Evolutionary conservation across 805 yeast species (phyloP).

Genomic region (Candida endomychidarum): DNA sequence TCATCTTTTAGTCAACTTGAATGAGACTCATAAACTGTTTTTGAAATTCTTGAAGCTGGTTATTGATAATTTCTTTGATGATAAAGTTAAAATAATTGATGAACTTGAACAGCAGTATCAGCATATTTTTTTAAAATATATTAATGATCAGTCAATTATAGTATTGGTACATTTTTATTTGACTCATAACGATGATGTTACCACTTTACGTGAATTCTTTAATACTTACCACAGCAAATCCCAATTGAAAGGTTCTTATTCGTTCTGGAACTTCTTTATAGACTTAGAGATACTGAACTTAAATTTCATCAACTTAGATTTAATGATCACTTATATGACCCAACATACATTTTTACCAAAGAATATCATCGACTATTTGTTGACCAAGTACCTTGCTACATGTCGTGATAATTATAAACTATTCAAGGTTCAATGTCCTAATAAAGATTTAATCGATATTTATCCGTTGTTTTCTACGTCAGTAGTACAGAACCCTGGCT

Average conservation of each 20-base stretch:
- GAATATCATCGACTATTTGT: slow-evolving; percentile 38
- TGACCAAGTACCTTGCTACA: slow-evolving; percentile 21
- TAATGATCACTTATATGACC: slow-evolving; percentile 47
- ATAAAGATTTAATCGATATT: background rate
- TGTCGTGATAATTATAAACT: slow-evolving; percentile 2
- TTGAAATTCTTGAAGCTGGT: background rate
- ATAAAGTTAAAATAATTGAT: background rate
- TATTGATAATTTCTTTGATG: slow-evolving; percentile 6
- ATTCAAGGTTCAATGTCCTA: slow-evolving; percentile 1
- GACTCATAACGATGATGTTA: slow-evolving; percentile 18
- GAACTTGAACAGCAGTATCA: slow-evolving; percentile 3
- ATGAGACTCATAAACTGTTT: background rate
- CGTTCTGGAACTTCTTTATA: slow-evolving; percentile 60
- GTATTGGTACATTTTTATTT: slow-evolving; percentile 37
- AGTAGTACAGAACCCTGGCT: slow-evolving; percentile 5
- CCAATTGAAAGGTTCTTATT: slow-evolving; percentile 37
- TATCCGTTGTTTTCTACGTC: slow-evolving; percentile 6
- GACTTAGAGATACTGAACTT: slow-evolving; percentile 48
- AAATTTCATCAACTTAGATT: slow-evolving; percentile 46
- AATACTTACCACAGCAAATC: slow-evolving; percentile 26
- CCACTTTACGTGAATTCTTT: slow-evolving; percentile 22
- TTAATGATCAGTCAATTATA: slow-evolving; percentile 44
- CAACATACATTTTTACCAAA: slow-evolving; percentile 49
- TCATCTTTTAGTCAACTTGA: slow-evolving; percentile 13
- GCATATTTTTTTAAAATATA: slow-evolving; percentile 13